phyloP scores from a whole-genome alignment of 2,329 filamentous ascomycete species.

The Penicillium sp. region DNA sequence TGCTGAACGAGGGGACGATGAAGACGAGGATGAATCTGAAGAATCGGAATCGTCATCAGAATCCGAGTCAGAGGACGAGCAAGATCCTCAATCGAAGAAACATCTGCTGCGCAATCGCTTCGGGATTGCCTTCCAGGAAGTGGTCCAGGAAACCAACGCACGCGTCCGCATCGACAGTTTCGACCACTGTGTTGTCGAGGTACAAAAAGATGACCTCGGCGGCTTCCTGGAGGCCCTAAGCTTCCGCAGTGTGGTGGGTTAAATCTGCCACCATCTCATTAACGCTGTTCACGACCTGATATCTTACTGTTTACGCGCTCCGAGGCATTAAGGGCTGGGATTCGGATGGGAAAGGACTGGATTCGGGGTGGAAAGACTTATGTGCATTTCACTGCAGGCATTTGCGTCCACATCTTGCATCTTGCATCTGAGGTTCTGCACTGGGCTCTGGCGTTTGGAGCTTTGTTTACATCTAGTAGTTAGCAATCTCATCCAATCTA shows the following conservation, averaged over 20 bases:
- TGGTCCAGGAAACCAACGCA: constrained; percentile 83
- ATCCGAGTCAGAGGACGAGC: constrained; percentile 51
- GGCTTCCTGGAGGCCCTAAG: constrained; percentile 88
- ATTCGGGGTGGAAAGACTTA: constrained; percentile 9
- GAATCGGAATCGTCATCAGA: constrained; percentile 54
- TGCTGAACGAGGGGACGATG: constrained; percentile 47
- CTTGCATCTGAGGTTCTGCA: constrained; percentile 19
- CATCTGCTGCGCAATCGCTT: constrained; percentile 82
- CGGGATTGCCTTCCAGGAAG: constrained; percentile 91
- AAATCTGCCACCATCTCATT: constrained; percentile 11
- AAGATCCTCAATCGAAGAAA: constrained; percentile 51
- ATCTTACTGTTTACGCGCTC: constrained; percentile 16
- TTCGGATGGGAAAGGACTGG: constrained; percentile 13
- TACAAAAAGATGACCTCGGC: constrained; percentile 89
- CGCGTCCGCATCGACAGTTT: constrained; percentile 91
- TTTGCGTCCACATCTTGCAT: constrained; percentile 14
- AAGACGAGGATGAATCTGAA: constrained; percentile 56
- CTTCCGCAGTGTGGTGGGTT: constrained; percentile 75
- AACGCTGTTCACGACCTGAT: constrained; percentile 23
- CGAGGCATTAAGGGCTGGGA: constrained; percentile 13
- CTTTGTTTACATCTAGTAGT: constrained; percentile 9
- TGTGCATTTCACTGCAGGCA: constrained; percentile 15
- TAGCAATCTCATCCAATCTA: constrained; percentile 9
- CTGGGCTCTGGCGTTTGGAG: constrained; percentile 18
- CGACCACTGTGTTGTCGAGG: constrained; percentile 94